These are phyloP conservation scores for Calonectria leucothoes DNA, from an alignment of 2,329 filamentous ascomycete genomes.

Conservation along the genomic window DNA sequence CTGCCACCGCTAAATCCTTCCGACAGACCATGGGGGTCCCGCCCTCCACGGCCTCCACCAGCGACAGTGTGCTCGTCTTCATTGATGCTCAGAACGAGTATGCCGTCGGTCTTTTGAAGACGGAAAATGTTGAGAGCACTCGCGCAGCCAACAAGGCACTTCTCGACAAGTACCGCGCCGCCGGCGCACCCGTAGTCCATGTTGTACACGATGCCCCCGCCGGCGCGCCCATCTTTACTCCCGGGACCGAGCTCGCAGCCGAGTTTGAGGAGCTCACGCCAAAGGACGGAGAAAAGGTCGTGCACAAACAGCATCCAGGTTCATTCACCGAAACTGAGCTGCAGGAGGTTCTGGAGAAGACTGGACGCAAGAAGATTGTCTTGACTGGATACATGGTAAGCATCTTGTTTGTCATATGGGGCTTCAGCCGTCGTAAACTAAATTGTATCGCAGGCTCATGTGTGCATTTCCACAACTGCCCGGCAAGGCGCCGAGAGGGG, in stretches of 20 bases:
- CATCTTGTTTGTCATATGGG: too few species aligned
- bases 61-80: slow-evolving; percentile 72
- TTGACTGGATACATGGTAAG: slow-evolving; percentile 69
- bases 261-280: slow-evolving; percentile 71
- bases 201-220: slow-evolving; percentile 69
- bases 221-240: slow-evolving; percentile 75
- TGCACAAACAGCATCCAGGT: slow-evolving; percentile 69
- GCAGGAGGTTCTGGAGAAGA: slow-evolving; percentile 59
- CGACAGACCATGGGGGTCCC: slow-evolving; percentile 65
- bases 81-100: slow-evolving; percentile 81
- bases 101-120: slow-evolving; percentile 66
- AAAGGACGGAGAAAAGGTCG: slow-evolving; percentile 63
- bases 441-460: slow-evolving; percentile 63
- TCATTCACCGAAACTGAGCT: slow-evolving; percentile 72
- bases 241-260: slow-evolving; percentile 67
- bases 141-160: slow-evolving; percentile 68
- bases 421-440: not conserved
- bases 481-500: slow-evolving; percentile 69
- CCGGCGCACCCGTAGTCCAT: slow-evolving; percentile 65
- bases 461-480: slow-evolving; percentile 73
- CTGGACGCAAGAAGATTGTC: slow-evolving; percentile 69
- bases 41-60: slow-evolving; percentile 65
- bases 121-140: slow-evolving; percentile 63
- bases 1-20: slow-evolving; percentile 39
- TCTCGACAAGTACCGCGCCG: slow-evolving; percentile 69